Conservation (phyloP, 768 basidiomycete genomes). For the Serendipita sp. region DNA sequence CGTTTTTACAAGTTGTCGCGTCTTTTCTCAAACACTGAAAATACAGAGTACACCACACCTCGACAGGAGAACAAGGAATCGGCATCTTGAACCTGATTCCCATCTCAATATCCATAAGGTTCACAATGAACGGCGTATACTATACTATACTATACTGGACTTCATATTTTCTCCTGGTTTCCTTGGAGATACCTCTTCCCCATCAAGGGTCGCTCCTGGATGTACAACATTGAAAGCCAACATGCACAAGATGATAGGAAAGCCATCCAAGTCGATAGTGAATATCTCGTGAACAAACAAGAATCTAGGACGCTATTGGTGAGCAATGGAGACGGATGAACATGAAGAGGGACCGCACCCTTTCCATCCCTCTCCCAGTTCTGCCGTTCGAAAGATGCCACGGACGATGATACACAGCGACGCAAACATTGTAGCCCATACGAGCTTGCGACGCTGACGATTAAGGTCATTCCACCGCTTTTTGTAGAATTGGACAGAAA, state of each 20-base stretch:
- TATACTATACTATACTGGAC: not conserved
- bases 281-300: not conserved
- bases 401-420: constrained; percentile 1
- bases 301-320: not conserved
- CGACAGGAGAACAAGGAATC: no score
- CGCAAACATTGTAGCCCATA: not conserved
- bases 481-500: not conserved
- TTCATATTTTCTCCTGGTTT: not conserved
- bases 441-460: not conserved
- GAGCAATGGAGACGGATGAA: not conserved
- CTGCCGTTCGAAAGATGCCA: not conserved
- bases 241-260: constrained; percentile 2
- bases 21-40: no score
- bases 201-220: not conserved
- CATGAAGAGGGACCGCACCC: not conserved
- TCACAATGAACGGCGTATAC: no score
- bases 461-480: not conserved
- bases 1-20: no score
- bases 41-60: no score
- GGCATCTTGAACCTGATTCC: no score
- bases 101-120: no score
- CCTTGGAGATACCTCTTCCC: not conserved
- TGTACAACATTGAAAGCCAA: not conserved
- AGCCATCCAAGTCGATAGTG: not conserved
- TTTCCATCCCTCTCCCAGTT: constrained; percentile 2